Percentiles rank a stretch among this genome's conserved stretches.
These are phyloP conservation scores for Chytriomyces sp. DNA, from an alignment of 192 early-diverging fungal genomes.

Conservation along the genomic window DNA sequence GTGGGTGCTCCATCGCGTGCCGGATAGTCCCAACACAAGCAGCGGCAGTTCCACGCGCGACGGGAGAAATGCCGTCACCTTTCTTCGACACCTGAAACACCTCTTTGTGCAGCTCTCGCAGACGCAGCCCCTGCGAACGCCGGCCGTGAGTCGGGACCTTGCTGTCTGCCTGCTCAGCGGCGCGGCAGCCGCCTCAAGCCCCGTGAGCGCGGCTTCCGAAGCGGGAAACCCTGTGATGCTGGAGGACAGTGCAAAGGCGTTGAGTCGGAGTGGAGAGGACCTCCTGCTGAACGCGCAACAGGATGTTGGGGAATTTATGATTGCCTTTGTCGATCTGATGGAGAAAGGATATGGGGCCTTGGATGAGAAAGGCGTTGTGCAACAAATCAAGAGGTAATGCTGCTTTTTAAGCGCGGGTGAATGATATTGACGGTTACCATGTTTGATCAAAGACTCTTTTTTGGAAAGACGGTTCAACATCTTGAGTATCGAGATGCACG, in stretches of 20 bases:
- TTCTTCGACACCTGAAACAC: slow-evolving; percentile 1
- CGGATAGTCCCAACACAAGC: background rate
- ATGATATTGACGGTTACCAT: background rate
- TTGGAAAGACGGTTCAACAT: slow-evolving; percentile 20
- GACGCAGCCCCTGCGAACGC: background rate
- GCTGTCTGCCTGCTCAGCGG: slow-evolving; percentile 7
- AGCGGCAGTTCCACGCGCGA: background rate
- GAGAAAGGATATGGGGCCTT: slow-evolving; percentile 16
- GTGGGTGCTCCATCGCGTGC: background rate
- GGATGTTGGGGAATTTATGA: slow-evolving; percentile 29
- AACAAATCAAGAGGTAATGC: slow-evolving; percentile 6
- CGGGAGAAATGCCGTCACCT: background rate
- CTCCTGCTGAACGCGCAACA: slow-evolving; percentile 17
- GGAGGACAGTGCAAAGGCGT: background rate
- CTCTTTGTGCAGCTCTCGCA: slow-evolving; percentile 3
- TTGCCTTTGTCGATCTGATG: slow-evolving; percentile 24
- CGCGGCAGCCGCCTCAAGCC: background rate
- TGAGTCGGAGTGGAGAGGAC: background rate
- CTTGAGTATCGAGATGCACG: background rate
- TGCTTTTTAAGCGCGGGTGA: background rate
- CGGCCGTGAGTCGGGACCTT: slow-evolving; percentile 12
- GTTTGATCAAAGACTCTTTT: slow-evolving; percentile 6
- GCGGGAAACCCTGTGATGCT: background rate
- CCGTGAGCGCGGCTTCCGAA: background rate
- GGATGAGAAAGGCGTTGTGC: background rate